A percentile compares a stretch with the other conserved stretches of the same genome.
These are phyloP conservation scores for Trichosporon inkin DNA, from an alignment of 1,284 basidiomycete species.

Conservation along the genomic window DNA sequence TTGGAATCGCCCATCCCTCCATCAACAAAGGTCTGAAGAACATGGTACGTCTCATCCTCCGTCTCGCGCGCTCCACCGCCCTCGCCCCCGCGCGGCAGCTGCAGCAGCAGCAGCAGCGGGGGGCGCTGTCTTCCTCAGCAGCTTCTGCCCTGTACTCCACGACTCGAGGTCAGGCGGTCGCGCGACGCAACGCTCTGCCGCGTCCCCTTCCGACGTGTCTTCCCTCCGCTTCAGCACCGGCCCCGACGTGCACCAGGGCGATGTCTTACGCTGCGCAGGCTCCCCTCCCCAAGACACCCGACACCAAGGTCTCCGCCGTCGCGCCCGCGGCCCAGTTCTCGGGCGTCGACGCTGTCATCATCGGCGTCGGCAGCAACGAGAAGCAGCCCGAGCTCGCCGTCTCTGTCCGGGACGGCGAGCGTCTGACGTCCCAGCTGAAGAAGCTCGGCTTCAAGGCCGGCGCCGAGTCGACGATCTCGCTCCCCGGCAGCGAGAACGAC, in stretches of 20 bases:
- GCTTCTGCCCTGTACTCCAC: not conserved
- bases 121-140: not conserved
- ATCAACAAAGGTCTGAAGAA: constrained; percentile 2
- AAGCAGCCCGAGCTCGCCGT: constrained; percentile 6
- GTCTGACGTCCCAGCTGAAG: constrained; percentile 11
- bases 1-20: not conserved
- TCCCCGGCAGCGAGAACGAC: constrained; percentile 15
- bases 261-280: constrained; percentile 14
- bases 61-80: constrained; percentile 1
- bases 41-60: constrained; percentile 5
- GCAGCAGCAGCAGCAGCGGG: too few relatives aligned
- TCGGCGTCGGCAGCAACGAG: constrained; percentile 9
- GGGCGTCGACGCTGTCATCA: constrained; percentile 13
- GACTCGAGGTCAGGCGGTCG: not conserved
- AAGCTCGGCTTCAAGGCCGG: constrained; percentile 20
- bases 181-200: not conserved
- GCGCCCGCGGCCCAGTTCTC: not conserved
- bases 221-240: not conserved
- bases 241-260: not conserved
- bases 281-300: constrained; percentile 1
- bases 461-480: not conserved
- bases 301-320: constrained; percentile 10
- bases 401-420: not conserved
- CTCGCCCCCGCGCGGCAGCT: not conserved
- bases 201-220: not conserved